A percentile compares a stretch with the other conserved stretches of the same genome.
Evolutionary conservation across 352 stramenopile genomes (phyloP).

Genomic region (Phytophthora parvispora): DNA sequence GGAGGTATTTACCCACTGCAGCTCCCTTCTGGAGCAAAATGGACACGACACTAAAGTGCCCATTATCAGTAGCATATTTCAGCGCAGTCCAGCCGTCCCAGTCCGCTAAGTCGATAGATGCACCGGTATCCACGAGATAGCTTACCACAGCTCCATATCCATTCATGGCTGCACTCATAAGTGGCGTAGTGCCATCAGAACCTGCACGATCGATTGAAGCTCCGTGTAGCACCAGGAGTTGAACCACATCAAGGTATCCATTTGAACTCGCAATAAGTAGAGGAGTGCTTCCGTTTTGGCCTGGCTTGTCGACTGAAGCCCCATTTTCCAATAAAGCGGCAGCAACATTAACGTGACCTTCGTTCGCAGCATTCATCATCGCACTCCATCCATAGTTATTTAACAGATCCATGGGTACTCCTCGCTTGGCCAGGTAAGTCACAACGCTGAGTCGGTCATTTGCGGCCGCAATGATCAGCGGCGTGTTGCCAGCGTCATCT

Average conservation of each 20-base stretch:
- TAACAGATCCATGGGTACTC: background rate
- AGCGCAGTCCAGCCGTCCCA: too few species aligned
- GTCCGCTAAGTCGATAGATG: background rate
- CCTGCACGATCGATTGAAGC: background rate
- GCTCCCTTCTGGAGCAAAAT: too few species aligned
- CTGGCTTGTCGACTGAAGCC: background rate
- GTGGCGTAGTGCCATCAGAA: too few species aligned
- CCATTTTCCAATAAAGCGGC: background rate
- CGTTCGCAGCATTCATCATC: background rate
- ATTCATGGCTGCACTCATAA: too few species aligned
- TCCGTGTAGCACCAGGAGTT: too few species aligned
- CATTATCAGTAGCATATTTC: background rate
- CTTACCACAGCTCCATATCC: too few species aligned
- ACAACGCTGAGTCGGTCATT: background rate
- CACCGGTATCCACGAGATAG: background rate
- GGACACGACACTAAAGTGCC: background rate
- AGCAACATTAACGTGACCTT: background rate
- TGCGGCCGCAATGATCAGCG: background rate
- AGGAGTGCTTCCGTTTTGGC: background rate
- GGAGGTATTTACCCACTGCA: too few species aligned
- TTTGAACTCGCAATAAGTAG: background rate
- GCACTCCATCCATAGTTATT: slow-evolving; percentile 1
- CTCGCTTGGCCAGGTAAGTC: background rate
- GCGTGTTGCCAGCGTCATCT: background rate
- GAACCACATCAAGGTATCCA: background rate